Base-by-base conservation (phyloP, 169 alveolate genomes). In the Eimeria necatrix region DNA sequence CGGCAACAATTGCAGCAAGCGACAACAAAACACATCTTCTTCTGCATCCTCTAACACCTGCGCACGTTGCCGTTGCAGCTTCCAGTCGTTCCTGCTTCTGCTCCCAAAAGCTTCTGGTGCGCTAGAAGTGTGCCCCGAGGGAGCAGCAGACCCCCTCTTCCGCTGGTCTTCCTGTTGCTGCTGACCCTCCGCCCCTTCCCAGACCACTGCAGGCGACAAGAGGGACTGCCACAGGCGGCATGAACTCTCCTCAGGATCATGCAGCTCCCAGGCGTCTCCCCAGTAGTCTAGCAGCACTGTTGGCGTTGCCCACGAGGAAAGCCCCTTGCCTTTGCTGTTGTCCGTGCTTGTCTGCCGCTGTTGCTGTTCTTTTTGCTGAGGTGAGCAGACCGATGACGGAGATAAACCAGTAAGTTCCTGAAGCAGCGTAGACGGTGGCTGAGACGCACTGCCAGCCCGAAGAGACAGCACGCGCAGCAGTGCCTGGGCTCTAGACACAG, bases 291-390 rank as follows among this genome's bases (percentile, higher is more conserved):
- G 22, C 18, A 52, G 74, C 74, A 81, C 90, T 4, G 74, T 52
- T 3, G 90, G 90, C 8, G 90, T 81, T 18, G 90, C 90, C 90
- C 90, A 81, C 26, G 90, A 81, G 26, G 90, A 81, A 20, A 81
- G 73, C 49, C 90, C 90, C 51, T 51, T 81, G 5, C 53, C 20
- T 81, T 81, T 81, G 90, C 74, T 51, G 90, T 73, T 81, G 10
- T 81, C 90, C 41, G 76, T 51, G 0, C 53, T 6, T 26, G 9
- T 26, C 53, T 5, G 20, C 74, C 9, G 49, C 22, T 12, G n/a
- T 12, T 24, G 56, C 53, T 32, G 56, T 61, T 2, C 59, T 52
- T 24, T 0, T 73, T 26, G 49, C 70, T 10, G 76, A 7, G 6
- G 90, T 4, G 90, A n/a, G 8, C 20, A 9, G 5, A 14, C 3